A percentile compares a stretch with the other conserved stretches of the same genome.
These are phyloP conservation scores for Rhodotorula sp. DNA, from an alignment of 1,284 basidiomycete species.

Conservation along the genomic window DNA sequence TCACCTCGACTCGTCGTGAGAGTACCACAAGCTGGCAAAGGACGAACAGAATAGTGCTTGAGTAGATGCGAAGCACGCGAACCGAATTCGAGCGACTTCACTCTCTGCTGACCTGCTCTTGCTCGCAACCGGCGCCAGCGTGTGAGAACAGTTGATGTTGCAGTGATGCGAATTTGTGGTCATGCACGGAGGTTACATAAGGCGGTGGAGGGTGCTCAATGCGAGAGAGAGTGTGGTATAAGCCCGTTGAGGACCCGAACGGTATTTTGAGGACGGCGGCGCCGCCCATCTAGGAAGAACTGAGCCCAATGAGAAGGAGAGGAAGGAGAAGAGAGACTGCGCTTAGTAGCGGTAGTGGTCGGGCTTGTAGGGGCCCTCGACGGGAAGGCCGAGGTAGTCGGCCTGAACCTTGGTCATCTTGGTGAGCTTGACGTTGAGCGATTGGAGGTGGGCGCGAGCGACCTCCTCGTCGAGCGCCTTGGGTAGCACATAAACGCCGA, in stretches of 20 bases:
- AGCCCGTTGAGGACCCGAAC: neutral
- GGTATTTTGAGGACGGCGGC: neutral
- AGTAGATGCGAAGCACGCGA: no score
- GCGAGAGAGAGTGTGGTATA: neutral
- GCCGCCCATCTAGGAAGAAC: neutral
- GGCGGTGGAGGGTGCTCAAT: neutral
- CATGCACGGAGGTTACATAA: neutral
- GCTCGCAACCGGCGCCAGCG: no score
- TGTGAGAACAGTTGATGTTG: constrained; percentile 13
- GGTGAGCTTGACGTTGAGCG: constrained; percentile 59
- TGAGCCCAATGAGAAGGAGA: neutral
- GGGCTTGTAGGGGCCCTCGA: constrained; percentile 54
- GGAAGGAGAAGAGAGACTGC: constrained; percentile 2
- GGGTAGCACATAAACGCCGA: constrained; percentile 94
- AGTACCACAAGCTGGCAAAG: no score
- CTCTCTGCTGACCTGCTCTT: no score
- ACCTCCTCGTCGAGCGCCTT: constrained; percentile 98
- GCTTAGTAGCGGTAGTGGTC: constrained; percentile 68
- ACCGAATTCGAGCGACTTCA: no score
- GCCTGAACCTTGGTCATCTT: constrained; percentile 73
- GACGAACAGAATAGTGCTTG: no score
- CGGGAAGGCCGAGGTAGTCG: constrained; percentile 88
- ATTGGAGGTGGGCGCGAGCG: constrained; percentile 84
- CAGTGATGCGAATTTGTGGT: neutral
- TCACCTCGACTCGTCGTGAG: no score